Evolutionary conservation across 495 filamentous ascomycete genomes (phyloP).

Genomic region (Tuber microsphaerosporum): DNA sequence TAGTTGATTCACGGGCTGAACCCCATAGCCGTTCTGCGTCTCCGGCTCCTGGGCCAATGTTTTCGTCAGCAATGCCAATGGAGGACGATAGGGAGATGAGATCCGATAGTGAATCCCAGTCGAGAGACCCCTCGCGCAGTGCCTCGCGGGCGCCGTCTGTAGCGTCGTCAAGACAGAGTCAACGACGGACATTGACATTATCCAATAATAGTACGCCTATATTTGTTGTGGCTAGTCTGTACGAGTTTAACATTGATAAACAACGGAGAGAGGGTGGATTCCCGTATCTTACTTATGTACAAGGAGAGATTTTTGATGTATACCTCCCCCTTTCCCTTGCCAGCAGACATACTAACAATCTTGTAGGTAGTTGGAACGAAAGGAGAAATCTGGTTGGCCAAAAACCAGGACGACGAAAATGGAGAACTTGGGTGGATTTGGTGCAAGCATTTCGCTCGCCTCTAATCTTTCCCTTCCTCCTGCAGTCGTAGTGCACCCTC

Average conservation of each 20-base stretch:
- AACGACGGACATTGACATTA: constrained; percentile 35
- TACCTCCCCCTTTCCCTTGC: background rate
- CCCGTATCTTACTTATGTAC: constrained; percentile 89
- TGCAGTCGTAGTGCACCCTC: background rate
- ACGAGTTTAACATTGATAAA: constrained; percentile 91
- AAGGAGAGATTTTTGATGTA: constrained; percentile 78
- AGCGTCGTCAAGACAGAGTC: constrained; percentile 33
- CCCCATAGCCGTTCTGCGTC: constrained; percentile 22
- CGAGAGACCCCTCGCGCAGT: constrained; percentile 30
- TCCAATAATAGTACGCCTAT: constrained; percentile 48
- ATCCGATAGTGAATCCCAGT: constrained; percentile 33
- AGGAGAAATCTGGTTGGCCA: constrained; percentile 94
- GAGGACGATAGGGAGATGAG: constrained; percentile 50
- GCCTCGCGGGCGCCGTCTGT: constrained; percentile 42
- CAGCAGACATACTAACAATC: constrained; percentile 23
- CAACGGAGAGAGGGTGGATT: constrained; percentile 89
- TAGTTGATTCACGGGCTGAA: constrained; percentile 25
- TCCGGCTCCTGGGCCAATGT: constrained; percentile 46
- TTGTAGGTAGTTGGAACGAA: constrained; percentile 67
- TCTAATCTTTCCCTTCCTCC: constrained; percentile 11
- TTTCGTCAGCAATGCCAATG: constrained; percentile 80
- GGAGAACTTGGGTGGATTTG: constrained; percentile 92
- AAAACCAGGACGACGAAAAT: constrained; percentile 82
- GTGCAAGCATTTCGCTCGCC: constrained; percentile 75
- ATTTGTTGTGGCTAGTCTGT: constrained; percentile 87